phyloP scores from a whole-genome alignment of 805 yeast species.

The Wickerhamiella occidentalis region DNA sequence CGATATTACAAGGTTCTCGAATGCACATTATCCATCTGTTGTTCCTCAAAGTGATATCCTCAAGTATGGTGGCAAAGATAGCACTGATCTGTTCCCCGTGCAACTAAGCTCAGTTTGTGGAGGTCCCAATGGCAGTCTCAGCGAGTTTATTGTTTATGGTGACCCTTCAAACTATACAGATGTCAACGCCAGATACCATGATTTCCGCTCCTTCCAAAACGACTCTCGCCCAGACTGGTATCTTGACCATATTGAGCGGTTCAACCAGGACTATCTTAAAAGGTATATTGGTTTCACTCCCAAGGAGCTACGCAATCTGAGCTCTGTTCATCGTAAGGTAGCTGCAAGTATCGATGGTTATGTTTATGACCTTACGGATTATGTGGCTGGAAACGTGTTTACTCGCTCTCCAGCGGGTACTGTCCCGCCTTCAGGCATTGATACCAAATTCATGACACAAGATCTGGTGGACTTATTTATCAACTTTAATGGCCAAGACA shows the following conservation, averaged over 20 bases:
- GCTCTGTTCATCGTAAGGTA: conserved; percentile 18
- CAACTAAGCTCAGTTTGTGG: conserved; percentile 32
- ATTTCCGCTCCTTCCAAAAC: conserved; percentile 29
- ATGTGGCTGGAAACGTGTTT: conserved; percentile 28
- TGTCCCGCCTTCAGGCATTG: conserved; percentile 19
- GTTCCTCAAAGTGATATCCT: conserved; percentile 28
- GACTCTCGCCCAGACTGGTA: conserved; percentile 36
- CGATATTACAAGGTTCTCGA: conserved; percentile 30
- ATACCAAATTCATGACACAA: conserved; percentile 26
- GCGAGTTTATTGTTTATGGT: conserved; percentile 24
- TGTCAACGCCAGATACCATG: conserved; percentile 31
- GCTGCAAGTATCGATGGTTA: conserved; percentile 29
- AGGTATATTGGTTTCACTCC: conserved; percentile 31
- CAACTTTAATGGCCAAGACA: conserved; percentile 28
- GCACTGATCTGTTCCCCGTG: conserved; percentile 30
- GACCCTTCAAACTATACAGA: conserved; percentile 30
- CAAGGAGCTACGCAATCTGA: conserved; percentile 23
- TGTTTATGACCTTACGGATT: conserved; percentile 31
- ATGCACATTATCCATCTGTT: conserved; percentile 31
- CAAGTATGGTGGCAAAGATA: conserved; percentile 30
- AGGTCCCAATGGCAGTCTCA: conserved; percentile 25
- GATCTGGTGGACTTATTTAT: conserved; percentile 27
- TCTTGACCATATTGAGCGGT: conserved; percentile 28
- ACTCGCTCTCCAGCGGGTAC: conserved; percentile 25
- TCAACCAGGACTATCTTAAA: conserved; percentile 28